Evolutionary conservation across 352 stramenopile genomes (phyloP).

Genomic region (Phytophthora meadii): DNA sequence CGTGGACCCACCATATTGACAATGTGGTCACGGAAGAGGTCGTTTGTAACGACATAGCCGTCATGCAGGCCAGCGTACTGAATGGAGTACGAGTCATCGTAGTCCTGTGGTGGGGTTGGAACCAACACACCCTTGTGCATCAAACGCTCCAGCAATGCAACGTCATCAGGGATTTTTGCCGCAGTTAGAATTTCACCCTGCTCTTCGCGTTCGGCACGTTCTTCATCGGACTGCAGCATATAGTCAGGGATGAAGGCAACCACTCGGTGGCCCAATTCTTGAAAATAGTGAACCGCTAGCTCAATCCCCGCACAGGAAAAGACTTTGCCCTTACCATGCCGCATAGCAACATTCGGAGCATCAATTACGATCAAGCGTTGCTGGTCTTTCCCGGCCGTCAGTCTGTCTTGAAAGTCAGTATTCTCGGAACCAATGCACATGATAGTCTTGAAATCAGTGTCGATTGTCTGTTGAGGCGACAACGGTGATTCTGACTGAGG

Average conservation of each 20-base stretch:
- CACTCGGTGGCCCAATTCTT: conserved; percentile 71
- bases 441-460: conserved; percentile 46
- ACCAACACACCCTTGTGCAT: conserved; percentile 78
- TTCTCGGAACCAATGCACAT: conserved; percentile 53
- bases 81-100: conserved; percentile 93
- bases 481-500: conserved; percentile 1
- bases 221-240: conserved; percentile 65
- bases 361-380: conserved; percentile 70
- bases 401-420: conserved; percentile 30
- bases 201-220: conserved; percentile 33
- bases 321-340: conserved; percentile 71
- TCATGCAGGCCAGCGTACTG: conserved; percentile 82
- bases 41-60: conserved; percentile 88
- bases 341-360: conserved; percentile 84
- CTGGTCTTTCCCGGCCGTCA: conserved; percentile 30
- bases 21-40: conserved; percentile 88
- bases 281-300: conserved; percentile 78
- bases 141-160: conserved; percentile 69
- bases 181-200: conserved; percentile 37
- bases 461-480: conserved; percentile 16
- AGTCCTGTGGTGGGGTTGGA: conserved; percentile 86
- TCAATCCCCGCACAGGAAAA: conserved; percentile 84
- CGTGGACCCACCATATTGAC: conserved; percentile 67
- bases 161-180: conserved; percentile 78
- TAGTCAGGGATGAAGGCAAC: conserved; percentile 89